Evolutionary conservation across 2,329 filamentous ascomycete genomes (phyloP).

Genomic region (Cladosporium phlei): DNA sequence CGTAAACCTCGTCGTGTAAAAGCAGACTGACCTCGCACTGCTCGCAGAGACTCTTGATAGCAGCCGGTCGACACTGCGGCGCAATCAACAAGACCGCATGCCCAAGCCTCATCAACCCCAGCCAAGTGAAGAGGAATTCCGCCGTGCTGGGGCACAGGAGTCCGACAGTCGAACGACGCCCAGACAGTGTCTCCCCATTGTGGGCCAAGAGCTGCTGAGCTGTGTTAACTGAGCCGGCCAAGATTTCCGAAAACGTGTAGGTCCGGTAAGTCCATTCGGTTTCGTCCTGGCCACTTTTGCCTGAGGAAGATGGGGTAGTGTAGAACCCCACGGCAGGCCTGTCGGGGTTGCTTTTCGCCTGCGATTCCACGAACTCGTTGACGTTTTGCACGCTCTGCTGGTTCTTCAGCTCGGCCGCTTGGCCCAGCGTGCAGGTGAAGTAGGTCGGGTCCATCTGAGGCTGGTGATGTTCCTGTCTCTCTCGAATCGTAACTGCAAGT

Average conservation of each 20-base stretch:
- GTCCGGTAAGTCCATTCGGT: slow-evolving; percentile 23
- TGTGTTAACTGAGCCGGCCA: slow-evolving; percentile 32
- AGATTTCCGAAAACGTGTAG: slow-evolving; percentile 36
- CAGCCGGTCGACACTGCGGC: slow-evolving; percentile 43
- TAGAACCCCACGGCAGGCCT: slow-evolving; percentile 50
- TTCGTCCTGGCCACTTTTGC: slow-evolving; percentile 4
- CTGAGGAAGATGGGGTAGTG: slow-evolving; percentile 34
- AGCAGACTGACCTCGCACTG: slow-evolving; percentile 41
- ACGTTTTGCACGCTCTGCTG: slow-evolving; percentile 43
- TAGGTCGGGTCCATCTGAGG: slow-evolving; percentile 43
- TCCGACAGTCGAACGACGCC: slow-evolving; percentile 41
- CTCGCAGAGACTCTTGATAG: slow-evolving; percentile 51
- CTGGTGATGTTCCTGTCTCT: background rate
- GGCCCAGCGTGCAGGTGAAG: slow-evolving; percentile 58
- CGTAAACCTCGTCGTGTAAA: slow-evolving; percentile 43
- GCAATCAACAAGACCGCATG: slow-evolving; percentile 55
- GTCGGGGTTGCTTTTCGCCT: slow-evolving; percentile 38
- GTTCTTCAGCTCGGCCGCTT: slow-evolving; percentile 42
- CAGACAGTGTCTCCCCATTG: slow-evolving; percentile 17
- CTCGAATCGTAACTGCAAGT: background rate
- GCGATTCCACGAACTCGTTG: slow-evolving; percentile 47
- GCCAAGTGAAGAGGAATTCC: slow-evolving; percentile 57
- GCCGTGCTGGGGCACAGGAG: slow-evolving; percentile 54
- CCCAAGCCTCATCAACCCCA: slow-evolving; percentile 55
- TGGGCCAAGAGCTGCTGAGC: slow-evolving; percentile 29